Evolutionary conservation across 768 basidiomycete genomes (phyloP).

Genomic region (Phlegmacium glaucopus): DNA sequence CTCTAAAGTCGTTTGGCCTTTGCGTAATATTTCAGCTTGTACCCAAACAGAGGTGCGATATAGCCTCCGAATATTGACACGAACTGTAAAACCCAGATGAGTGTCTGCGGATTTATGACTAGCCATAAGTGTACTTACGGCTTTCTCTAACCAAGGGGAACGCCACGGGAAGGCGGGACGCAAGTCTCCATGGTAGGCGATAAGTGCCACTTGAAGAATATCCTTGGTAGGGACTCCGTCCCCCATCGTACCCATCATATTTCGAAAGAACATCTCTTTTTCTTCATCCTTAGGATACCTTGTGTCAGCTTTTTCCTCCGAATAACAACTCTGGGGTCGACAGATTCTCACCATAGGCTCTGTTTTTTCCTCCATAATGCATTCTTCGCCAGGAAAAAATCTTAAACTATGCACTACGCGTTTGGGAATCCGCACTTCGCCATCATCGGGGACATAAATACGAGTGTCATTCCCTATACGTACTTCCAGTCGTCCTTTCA

Average conservation of each 20-base stretch:
- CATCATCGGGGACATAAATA: slow-evolving; percentile 27
- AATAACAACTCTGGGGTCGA: neutral
- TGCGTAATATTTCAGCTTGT: slow-evolving; percentile 12
- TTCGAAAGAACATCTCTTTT: slow-evolving; percentile 33
- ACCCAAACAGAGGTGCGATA: slow-evolving; percentile 21
- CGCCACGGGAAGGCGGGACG: slow-evolving; percentile 22
- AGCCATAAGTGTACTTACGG: slow-evolving; percentile 18
- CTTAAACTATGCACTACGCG: slow-evolving; percentile 24
- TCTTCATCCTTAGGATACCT: slow-evolving; percentile 21
- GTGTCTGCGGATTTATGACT: neutral
- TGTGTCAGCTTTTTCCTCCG: neutral
- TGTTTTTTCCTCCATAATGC: slow-evolving; percentile 27
- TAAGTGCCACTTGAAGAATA: slow-evolving; percentile 18
- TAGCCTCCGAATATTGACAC: slow-evolving; percentile 25
- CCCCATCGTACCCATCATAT: slow-evolving; percentile 17
- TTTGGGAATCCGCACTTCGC: slow-evolving; percentile 26
- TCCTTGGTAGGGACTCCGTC: slow-evolving; percentile 8
- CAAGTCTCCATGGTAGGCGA: slow-evolving; percentile 25
- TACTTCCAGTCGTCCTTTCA: slow-evolving; percentile 27
- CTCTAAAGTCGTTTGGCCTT: slow-evolving; percentile 8
- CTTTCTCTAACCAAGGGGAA: slow-evolving; percentile 24
- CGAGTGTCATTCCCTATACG: slow-evolving; percentile 17
- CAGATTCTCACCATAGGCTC: slow-evolving; percentile 24
- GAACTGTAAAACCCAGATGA: slow-evolving; percentile 12
- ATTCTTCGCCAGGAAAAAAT: slow-evolving; percentile 22